A percentile compares a stretch with the other conserved stretches of the same genome.
phyloP scores from a whole-genome alignment of 2,329 filamentous ascomycete species.

The Hypomyces rosellus region DNA sequence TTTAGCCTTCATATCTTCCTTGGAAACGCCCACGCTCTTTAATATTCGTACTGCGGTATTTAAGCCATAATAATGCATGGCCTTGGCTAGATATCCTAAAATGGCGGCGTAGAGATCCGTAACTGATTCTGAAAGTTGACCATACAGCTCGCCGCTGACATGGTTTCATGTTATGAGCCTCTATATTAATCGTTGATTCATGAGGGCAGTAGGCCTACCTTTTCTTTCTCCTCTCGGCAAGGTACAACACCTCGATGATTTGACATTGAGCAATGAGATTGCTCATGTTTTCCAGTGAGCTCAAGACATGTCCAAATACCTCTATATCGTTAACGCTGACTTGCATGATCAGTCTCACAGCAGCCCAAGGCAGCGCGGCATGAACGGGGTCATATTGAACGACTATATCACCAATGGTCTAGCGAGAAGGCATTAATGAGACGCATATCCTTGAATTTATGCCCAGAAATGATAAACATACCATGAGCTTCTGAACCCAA shows the following conservation, averaged over 20 bases:
- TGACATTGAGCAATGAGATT: constrained; percentile 5
- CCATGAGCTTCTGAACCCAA: constrained; percentile 5
- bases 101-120: constrained; percentile 4
- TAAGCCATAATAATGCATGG: background rate
- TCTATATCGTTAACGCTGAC: background rate
- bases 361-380: constrained; percentile 12
- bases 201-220: background rate
- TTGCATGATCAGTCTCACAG: constrained; percentile 6
- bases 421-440: background rate
- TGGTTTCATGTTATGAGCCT: background rate
- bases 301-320: constrained; percentile 2
- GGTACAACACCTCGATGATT: background rate
- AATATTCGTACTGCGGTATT: background rate
- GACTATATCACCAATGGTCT: constrained; percentile 9
- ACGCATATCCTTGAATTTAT: background rate
- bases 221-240: background rate
- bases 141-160: background rate
- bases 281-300: constrained; percentile 1
- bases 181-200: too few relatives aligned
- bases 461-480: background rate
- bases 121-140: background rate
- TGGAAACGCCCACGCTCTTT: constrained; percentile 2
- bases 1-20: background rate
- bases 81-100: background rate
- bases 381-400: constrained; percentile 9